Evolutionary conservation across 2,329 filamentous ascomycete species (phyloP), one percentile per base, ranked within the genome.

Genomic region (Coccinonectria pachysandricola): DNA sequence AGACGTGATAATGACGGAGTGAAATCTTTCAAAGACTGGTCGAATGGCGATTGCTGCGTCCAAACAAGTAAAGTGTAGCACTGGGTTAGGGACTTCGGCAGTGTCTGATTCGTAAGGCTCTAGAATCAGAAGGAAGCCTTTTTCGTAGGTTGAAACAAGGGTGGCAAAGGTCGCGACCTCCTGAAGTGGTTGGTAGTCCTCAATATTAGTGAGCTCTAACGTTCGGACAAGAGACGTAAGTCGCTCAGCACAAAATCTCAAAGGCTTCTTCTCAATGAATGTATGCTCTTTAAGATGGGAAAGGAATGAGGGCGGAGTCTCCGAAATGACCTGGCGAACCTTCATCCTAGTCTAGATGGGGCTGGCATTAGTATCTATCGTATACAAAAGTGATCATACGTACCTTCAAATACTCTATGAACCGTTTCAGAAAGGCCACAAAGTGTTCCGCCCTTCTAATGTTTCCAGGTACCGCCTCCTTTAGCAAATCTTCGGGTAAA

Each of bases 131-230:
- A 95, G 64, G 44, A 98, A 98, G 0, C 91, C 91, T 37, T 86
- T 94, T 42, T 98, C 91, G 48, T 98, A 98, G 0, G 91, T 98
- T 17, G 91, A 85, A 12, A 93, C 85, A 0, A 98, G 68, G 1
- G 91, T 98, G 7, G 91, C 91, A 55, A 98, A 98, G 1, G 86
- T 95, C 12, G 92, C 92, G 6, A 98, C 88, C 59, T 98, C 88
- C 60, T 98, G 91, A 1, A 98, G 66, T 5, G 91, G 83, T 44
- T 95, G 87, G 50, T 92, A 98, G 52, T 98, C 92, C 59, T 98
- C 91, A 34, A 98, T 95, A 44, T 92, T 96, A 16, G 88, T 92
- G 31, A 98, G 75, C 54, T 98, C 91, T 10, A 98, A 69, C 0
- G 91, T 98, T 31, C 92, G 73, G 11, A 98, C 88, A 6, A 98